Conservation (phyloP, 1,139 yeast species). For the Pichia sp. region DNA sequence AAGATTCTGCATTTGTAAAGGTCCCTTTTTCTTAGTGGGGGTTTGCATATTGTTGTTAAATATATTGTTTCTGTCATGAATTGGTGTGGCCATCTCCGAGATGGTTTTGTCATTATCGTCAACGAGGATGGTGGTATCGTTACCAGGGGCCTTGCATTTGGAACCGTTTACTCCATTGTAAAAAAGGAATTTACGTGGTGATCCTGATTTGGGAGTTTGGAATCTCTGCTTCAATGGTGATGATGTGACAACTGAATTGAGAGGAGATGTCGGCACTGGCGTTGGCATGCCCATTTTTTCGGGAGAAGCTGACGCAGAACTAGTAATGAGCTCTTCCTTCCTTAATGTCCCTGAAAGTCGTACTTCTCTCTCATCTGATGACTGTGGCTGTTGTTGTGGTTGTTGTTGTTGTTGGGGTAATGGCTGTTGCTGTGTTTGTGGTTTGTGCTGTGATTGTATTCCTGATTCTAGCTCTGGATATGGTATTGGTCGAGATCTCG, state of each 20-base stretch:
- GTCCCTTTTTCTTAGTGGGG: conserved; percentile 32
- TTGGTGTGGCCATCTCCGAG: conserved; percentile 19
- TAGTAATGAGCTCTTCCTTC: too few species aligned
- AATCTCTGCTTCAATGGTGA: conserved; percentile 13
- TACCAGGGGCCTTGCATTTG: conserved; percentile 1
- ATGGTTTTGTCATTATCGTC: conserved; percentile 14
- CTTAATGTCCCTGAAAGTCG: too few species aligned
- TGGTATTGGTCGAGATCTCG: too few species aligned
- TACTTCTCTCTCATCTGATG: too few species aligned
- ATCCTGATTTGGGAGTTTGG: conserved; percentile 10
- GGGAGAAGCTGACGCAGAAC: too few species aligned
- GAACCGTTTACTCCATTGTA: conserved; percentile 7
- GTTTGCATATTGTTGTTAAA: conserved; percentile 18
- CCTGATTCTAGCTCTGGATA: too few species aligned
- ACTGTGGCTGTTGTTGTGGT: too few species aligned
- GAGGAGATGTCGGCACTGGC: conserved; percentile 10
- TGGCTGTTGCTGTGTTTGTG: not conserved
- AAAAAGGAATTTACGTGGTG: conserved; percentile 6
- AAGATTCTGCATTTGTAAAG: conserved; percentile 19
- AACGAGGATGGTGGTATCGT: conserved; percentile 6
- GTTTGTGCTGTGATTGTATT: not conserved
- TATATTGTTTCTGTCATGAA: conserved; percentile 16
- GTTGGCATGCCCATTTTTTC: conserved; percentile 7
- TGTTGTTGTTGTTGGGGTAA: not conserved
- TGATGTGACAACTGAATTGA: conserved; percentile 12